Evolutionary conservation across 768 basidiomycete genomes (phyloP).

Genomic region (Lepiota venenata): DNA sequence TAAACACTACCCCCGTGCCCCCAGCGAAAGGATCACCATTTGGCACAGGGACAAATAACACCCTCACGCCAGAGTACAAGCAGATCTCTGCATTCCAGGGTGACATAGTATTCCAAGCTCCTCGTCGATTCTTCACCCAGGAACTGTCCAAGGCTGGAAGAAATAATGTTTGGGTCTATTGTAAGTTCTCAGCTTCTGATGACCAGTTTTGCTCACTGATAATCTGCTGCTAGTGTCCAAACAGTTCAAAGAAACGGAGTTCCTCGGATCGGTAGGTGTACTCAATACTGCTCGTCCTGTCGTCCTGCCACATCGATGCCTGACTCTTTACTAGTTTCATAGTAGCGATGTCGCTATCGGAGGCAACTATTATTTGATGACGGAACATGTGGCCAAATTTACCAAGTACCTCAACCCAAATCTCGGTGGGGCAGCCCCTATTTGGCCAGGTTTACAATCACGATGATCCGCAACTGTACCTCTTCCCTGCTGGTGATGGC

Average conservation of each 20-base stretch:
- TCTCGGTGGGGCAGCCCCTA: background rate
- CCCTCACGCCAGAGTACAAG: conserved; percentile 42
- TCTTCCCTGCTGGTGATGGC: background rate
- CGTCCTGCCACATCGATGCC: background rate
- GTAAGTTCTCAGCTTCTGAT: conserved; percentile 20
- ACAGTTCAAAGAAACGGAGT: background rate
- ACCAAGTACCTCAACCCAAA: conserved; percentile 40
- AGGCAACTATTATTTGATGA: conserved; percentile 18
- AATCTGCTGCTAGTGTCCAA: background rate
- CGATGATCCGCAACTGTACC: background rate
- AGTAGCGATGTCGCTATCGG: conserved; percentile 34
- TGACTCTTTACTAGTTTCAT: conserved; percentile 30
- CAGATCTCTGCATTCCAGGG: conserved; percentile 47
- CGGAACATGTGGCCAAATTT: conserved; percentile 43
- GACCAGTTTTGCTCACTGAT: background rate
- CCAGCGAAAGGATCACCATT: conserved; percentile 22
- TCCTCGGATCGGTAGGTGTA: background rate
- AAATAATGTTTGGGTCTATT: conserved; percentile 36
- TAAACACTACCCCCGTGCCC: background rate
- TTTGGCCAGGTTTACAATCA: background rate
- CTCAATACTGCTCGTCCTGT: background rate
- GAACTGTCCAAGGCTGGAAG: conserved; percentile 24
- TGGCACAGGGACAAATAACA: conserved; percentile 19
- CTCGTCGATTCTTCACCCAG: conserved; percentile 45
- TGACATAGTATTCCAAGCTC: conserved; percentile 45